phyloP scores from a whole-genome alignment of 2,329 filamentous ascomycete species.

The Fusarium sp. region DNA sequence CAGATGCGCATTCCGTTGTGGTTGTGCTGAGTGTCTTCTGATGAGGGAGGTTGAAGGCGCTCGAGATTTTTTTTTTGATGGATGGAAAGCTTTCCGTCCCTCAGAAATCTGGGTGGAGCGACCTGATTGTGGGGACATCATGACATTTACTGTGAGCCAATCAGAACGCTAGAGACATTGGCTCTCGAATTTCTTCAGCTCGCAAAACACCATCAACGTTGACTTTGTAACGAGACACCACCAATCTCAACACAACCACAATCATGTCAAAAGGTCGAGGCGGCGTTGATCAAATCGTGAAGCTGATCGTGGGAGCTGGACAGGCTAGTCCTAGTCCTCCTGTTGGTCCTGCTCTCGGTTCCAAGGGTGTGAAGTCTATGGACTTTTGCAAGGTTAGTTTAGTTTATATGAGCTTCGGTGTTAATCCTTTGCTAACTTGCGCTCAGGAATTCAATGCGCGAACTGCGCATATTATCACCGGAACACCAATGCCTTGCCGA shows the following conservation, averaged over 20 bases:
- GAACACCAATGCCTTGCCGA: conserved; percentile 88
- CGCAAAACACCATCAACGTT: conserved; percentile 17
- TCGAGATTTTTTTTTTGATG: conserved; percentile 29
- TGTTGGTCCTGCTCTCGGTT: conserved; percentile 94
- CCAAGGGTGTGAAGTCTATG: conserved; percentile 98
- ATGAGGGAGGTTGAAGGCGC: background rate
- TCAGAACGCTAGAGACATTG: conserved; percentile 20
- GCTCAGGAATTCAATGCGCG: conserved; percentile 93
- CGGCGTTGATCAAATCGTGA: conserved; percentile 79
- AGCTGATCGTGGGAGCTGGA: conserved; percentile 95
- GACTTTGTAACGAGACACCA: conserved; percentile 10
- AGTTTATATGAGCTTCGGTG: background rate
- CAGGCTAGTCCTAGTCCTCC: conserved; percentile 95
- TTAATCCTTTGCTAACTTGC: conserved; percentile 23
- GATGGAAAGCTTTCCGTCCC: background rate
- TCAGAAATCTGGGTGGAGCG: conserved; percentile 23
- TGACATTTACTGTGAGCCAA: conserved; percentile 31
- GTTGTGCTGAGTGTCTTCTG: background rate
- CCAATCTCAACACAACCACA: conserved; percentile 24
- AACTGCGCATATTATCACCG: conserved; percentile 82
- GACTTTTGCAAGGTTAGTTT: conserved; percentile 92
- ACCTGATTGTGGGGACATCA: conserved; percentile 18
- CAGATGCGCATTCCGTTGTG: background rate
- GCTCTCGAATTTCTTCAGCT: conserved; percentile 43
- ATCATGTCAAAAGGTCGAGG: conserved; percentile 63